Evolutionary conservation across 2,329 filamentous ascomycete species (phyloP).

Genomic region (Exophiala viscosa): DNA sequence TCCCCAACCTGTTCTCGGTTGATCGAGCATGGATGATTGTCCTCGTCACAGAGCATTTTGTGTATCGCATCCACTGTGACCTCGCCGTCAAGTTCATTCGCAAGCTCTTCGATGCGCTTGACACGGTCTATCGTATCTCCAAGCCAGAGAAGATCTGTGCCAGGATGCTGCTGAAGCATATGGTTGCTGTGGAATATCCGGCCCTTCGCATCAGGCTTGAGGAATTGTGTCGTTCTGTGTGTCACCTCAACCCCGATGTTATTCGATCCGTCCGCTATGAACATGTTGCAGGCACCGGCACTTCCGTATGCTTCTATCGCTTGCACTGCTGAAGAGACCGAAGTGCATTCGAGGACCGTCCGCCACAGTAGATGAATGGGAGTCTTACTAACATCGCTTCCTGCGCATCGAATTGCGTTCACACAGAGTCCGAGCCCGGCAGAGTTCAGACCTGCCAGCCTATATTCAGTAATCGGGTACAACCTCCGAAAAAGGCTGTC

Average conservation of each 20-base stretch:
- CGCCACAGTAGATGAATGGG: slow-evolving; percentile 55
- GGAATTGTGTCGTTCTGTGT: slow-evolving; percentile 21
- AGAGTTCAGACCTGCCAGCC: slow-evolving; percentile 50
- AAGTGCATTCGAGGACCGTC: slow-evolving; percentile 46
- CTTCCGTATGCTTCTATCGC: slow-evolving; percentile 47
- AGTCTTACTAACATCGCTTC: slow-evolving; percentile 43
- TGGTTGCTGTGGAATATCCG: slow-evolving; percentile 46
- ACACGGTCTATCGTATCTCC: slow-evolving; percentile 28
- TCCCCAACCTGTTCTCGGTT: slow-evolving; percentile 1
- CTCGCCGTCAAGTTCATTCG: slow-evolving; percentile 22
- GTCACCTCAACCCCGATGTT: slow-evolving; percentile 49
- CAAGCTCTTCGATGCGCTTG: slow-evolving; percentile 29
- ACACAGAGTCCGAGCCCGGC: slow-evolving; percentile 52
- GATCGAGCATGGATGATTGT: slow-evolving; percentile 6
- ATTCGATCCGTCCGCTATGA: slow-evolving; percentile 46
- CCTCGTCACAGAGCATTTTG: slow-evolving; percentile 4
- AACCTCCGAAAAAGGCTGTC: too few relatives aligned
- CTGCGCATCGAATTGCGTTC: slow-evolving; percentile 52
- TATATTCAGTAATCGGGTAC: too few relatives aligned
- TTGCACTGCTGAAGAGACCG: slow-evolving; percentile 44
- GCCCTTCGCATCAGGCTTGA: slow-evolving; percentile 35
- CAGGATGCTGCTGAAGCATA: slow-evolving; percentile 30
- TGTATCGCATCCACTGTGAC: background rate
- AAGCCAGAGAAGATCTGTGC: slow-evolving; percentile 7
- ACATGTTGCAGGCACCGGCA: slow-evolving; percentile 51